These are phyloP conservation scores for Somion occarium DNA, from an alignment of 1,284 basidiomycete species.

Conservation along the genomic window DNA sequence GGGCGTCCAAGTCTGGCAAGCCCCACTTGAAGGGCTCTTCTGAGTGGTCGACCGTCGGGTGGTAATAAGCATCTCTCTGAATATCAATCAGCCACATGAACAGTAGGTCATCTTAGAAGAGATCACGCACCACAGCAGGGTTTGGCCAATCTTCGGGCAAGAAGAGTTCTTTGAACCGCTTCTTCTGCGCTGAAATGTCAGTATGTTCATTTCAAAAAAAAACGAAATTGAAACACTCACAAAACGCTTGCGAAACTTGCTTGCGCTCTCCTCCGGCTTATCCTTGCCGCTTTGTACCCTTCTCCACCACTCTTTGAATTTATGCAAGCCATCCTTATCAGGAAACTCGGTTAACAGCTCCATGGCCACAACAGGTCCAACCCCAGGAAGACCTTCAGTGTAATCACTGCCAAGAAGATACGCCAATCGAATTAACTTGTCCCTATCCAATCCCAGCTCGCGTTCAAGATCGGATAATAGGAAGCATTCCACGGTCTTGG, in stretches of 20 bases:
- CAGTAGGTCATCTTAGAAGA: neutral
- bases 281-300: conserved; percentile 93
- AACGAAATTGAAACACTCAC: conserved; percentile 47
- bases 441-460: conserved; percentile 86
- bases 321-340: conserved; percentile 75
- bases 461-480: conserved; percentile 79
- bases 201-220: neutral
- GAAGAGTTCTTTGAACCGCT: conserved; percentile 82
- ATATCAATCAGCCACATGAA: neutral
- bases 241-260: conserved; percentile 80
- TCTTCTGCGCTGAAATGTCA: conserved; percentile 56
- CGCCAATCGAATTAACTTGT: conserved; percentile 84
- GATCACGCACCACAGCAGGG: conserved; percentile 66
- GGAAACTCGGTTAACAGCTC: conserved; percentile 91
- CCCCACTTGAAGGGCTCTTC: conserved; percentile 98
- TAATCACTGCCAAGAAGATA: conserved; percentile 98
- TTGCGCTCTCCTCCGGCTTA: conserved; percentile 61
- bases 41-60: conserved; percentile 86
- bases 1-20: conserved; percentile 88
- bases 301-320: conserved; percentile 94
- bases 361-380: conserved; percentile 96
- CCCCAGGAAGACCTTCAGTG: conserved; percentile 90
- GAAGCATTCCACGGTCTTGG: conserved; percentile 97
- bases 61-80: conserved; percentile 88
- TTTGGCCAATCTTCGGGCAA: conserved; percentile 91